Percentiles rank a stretch among this genome's conserved stretches.
Evolutionary conservation across 176 grass and related monocot genomes (phyloP).

Genomic region (Aechmea fasciata): DNA sequence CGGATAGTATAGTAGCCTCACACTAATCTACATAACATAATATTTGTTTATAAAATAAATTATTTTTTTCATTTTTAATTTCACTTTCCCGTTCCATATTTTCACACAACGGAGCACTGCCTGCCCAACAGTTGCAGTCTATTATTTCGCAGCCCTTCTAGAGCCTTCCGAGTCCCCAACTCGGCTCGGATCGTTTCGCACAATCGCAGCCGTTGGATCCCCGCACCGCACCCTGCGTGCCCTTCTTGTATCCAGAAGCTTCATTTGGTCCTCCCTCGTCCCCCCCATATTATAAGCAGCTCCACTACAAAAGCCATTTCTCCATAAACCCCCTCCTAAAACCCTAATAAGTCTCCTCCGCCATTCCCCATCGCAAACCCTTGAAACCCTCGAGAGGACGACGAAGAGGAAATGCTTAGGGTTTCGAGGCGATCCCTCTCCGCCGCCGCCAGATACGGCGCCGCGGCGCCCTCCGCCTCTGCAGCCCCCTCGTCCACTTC

Average conservation of each 20-base stretch:
- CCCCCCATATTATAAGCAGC: neutral
- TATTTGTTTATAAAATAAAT: too few species aligned
- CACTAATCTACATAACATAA: too few species aligned
- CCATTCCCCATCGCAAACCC: neutral
- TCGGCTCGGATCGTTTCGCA: too few species aligned
- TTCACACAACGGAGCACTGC: too few species aligned
- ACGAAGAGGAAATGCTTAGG: conserved; percentile 48
- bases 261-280: conserved; percentile 23
- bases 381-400: neutral
- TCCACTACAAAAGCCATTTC: neutral
- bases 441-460: conserved; percentile 13
- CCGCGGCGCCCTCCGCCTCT: conserved; percentile 25
- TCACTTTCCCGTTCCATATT: too few species aligned
- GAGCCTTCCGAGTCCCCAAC: too few species aligned
- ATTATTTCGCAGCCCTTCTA: too few species aligned
- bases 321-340: conserved; percentile 10
- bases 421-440: conserved; percentile 69
- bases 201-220: too few species aligned
- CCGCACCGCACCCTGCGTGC: neutral
- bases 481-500: conserved; percentile 16
- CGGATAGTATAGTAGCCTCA: too few species aligned
- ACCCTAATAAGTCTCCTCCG: conserved; percentile 27
- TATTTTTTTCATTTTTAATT: too few species aligned
- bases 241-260: conserved; percentile 15
- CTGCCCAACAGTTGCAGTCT: too few species aligned